Conservation (phyloP, 305 asterid species). For the Fraxinus albicans region DNA sequence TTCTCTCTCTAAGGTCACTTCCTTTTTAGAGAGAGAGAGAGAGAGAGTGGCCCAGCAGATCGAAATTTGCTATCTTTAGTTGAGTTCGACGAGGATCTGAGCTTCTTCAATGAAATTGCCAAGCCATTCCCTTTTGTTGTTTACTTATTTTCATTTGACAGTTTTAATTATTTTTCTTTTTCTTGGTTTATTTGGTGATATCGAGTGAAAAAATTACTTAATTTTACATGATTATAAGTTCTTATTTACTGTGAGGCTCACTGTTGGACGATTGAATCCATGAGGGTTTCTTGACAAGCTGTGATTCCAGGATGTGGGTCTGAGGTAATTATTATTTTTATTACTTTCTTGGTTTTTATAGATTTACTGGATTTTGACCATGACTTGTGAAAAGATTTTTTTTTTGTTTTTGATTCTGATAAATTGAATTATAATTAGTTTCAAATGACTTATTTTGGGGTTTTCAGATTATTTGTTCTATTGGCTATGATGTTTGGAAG, state of each 20-base stretch:
- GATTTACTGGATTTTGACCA: neutral
- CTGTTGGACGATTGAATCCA: slow-evolving; percentile 28
- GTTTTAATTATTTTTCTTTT: neutral
- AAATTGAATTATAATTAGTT: slow-evolving; percentile 17
- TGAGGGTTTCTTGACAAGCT: slow-evolving; percentile 29
- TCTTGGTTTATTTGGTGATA: neutral
- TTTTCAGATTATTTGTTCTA: slow-evolving; percentile 23
- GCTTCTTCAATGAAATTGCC: slow-evolving; percentile 44
- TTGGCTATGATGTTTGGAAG: slow-evolving; percentile 28
- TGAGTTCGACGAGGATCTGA: slow-evolving; percentile 44
- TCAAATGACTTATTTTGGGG: slow-evolving; percentile 9
- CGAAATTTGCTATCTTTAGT: slow-evolving; percentile 41
- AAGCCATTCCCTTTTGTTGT: slow-evolving; percentile 30
- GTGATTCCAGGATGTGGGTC: slow-evolving; percentile 41
- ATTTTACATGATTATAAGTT: slow-evolving; percentile 27
- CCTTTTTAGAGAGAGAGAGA: slow-evolving; percentile 9
- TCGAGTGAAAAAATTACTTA: slow-evolving; percentile 9
- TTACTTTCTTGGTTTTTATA: neutral
- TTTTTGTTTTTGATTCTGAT: neutral
- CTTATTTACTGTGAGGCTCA: neutral
- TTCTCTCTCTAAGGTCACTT: neutral
- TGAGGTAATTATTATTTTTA: slow-evolving; percentile 36
- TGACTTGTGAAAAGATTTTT: neutral
- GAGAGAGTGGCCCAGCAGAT: slow-evolving; percentile 43
- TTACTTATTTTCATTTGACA: slow-evolving; percentile 18